Evolutionary conservation across 2,329 filamentous ascomycete species (phyloP).

Genomic region (Myriangium duriaei): DNA sequence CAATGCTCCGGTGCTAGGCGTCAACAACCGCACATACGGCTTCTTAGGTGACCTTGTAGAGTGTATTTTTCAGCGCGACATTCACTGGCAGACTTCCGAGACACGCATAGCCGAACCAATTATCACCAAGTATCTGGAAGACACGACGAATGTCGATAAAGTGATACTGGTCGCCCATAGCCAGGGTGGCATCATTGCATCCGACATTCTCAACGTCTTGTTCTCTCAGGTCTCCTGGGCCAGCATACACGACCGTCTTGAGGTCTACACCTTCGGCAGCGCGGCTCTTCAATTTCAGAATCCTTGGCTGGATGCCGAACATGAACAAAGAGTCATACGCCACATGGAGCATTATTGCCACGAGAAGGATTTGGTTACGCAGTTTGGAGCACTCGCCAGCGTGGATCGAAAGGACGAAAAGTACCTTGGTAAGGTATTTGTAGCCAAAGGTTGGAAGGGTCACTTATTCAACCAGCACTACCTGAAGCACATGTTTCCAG

Average conservation of each 20-base stretch:
- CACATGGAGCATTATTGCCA: conserved; percentile 76
- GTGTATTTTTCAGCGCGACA: conserved; percentile 64
- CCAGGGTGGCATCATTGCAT: conserved; percentile 63
- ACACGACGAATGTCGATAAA: conserved; percentile 45
- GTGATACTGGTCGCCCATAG: conserved; percentile 65
- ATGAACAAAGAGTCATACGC: conserved; percentile 39
- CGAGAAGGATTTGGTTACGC: conserved; percentile 57
- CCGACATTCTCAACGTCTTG: conserved; percentile 64
- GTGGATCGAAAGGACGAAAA: conserved; percentile 44
- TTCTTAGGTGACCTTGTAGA: conserved; percentile 66
- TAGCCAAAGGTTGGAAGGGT: conserved; percentile 23
- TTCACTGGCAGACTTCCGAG: conserved; percentile 58
- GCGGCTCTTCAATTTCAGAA: conserved; percentile 77
- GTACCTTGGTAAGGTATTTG: conserved; percentile 38
- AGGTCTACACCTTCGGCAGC: conserved; percentile 65
- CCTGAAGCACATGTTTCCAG: conserved; percentile 46
- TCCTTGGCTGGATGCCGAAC: conserved; percentile 5
- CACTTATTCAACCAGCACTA: conserved; percentile 44
- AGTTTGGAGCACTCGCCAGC: conserved; percentile 58
- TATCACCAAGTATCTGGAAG: conserved; percentile 44
- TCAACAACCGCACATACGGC: conserved; percentile 34
- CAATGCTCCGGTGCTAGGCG: conserved; percentile 18
- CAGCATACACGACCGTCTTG: conserved; percentile 49
- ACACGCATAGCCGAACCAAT: conserved; percentile 36
- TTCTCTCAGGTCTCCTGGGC: conserved; percentile 57